Base-by-base conservation (phyloP, 2,329 filamentous ascomycete species). In the Ampelomyces quisqualis region DNA sequence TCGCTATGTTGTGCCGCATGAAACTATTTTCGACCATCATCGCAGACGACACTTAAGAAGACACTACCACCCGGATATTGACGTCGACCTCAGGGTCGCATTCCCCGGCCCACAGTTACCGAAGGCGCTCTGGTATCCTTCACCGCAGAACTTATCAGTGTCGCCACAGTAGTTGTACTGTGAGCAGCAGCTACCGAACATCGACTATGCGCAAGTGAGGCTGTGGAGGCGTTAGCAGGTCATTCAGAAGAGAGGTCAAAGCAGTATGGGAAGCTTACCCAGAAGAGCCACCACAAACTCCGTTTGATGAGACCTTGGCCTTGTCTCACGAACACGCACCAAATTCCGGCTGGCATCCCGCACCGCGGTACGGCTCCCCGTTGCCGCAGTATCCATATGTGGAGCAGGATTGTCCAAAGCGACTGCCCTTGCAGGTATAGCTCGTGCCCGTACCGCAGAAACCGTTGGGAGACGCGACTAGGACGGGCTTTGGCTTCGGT, bases 281-380 rank as follows among this genome's bases (percentile, higher is more conserved):
- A 11, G 8, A 18, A 7, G 11, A 18, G 13, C 13, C 15, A 27
- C 22, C 33, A 8, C 22, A 27, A 7, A 19, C 4, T 8, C 21
- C 32, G 14, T 17, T 24, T 4, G 20, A 14, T 27, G 33, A 35
- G 6, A 27, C 22, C 7, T 35, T 19, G 33, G 15, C 6, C 14
- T 15, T 15, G 14, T 17, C 20, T 24, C 32, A 14, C 11, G 19
- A 7, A 11, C 11, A 24, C 7, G 10, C 6, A 14, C 9, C 32
- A 29, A 34, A 18, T 10, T 9, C 6, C n/a, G 26, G 10, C 15
- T 47, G 39, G 7, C 61, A 68, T 1, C 51, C 49, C 0, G 40
- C 40, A 5, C 45, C 44, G 32, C 61, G 63, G 42, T 60, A 42
- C 19, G 47, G 55, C 14, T 26, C 11, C 6, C 26, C 15, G 20